These are phyloP conservation scores for Actinomucor elegans DNA, from an alignment of 371 early-diverging fungal genomes.

Conservation along the genomic window DNA sequence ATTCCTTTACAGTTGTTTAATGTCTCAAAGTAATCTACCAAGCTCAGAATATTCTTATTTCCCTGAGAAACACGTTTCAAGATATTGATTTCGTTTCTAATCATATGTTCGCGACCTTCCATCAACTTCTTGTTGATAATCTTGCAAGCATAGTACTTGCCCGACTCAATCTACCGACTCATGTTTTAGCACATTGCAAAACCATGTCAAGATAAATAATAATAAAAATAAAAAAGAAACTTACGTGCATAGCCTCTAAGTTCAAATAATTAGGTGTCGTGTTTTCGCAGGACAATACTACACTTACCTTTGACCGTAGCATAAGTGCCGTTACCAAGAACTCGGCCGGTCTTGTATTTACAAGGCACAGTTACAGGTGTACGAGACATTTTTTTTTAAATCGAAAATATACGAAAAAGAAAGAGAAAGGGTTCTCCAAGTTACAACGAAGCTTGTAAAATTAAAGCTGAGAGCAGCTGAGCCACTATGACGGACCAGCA, in stretches of 20 bases:
- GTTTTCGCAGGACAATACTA: too few relatives aligned
- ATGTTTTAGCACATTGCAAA: too few relatives aligned
- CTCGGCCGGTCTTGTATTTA: slow-evolving; percentile 71
- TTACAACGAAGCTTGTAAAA: too few relatives aligned
- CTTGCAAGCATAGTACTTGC: slow-evolving; percentile 87
- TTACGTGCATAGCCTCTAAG: slow-evolving; percentile 53
- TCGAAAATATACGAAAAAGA: background rate
- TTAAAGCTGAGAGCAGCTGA: too few relatives aligned
- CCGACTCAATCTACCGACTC: slow-evolving; percentile 75
- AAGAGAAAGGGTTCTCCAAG: too few relatives aligned
- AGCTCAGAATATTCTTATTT: slow-evolving; percentile 83
- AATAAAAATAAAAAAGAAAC: background rate
- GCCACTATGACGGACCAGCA: too few relatives aligned
- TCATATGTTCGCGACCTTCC: slow-evolving; percentile 88
- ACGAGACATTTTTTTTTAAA: slow-evolving; percentile 7
- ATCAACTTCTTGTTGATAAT: slow-evolving; percentile 89
- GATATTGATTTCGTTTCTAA: slow-evolving; percentile 87
- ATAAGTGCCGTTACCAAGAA: slow-evolving; percentile 70
- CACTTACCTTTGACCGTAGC: slow-evolving; percentile 75
- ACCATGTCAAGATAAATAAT: too few relatives aligned
- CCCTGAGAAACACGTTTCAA: slow-evolving; percentile 83
- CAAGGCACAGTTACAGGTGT: slow-evolving; percentile 59
- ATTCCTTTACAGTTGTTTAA: slow-evolving; percentile 72
- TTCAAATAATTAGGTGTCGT: background rate
- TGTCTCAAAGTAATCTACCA: slow-evolving; percentile 93